Base-by-base conservation (phyloP, 495 filamentous ascomycete species). In the Geoglossum glabrum region DNA sequence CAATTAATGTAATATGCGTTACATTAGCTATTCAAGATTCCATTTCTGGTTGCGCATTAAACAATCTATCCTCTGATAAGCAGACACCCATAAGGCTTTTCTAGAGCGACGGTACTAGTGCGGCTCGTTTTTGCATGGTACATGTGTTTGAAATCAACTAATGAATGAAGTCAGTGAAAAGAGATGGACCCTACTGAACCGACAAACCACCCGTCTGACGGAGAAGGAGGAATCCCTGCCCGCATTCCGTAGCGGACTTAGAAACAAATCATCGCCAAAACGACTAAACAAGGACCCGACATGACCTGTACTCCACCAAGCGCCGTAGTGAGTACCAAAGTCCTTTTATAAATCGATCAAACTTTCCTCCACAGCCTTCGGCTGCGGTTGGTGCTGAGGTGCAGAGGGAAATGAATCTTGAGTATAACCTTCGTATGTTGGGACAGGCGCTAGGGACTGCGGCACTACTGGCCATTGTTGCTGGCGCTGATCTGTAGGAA, bases 311-410 rank as follows among this genome's bases (percentile, higher is more conserved):
- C 11, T 52, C 28, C 49, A 27, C 9, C 21, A 28, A 52, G 28
- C 49, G 10, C 49, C 28, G 9, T 8, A 15, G 7, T 7, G 49
- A 31, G 17, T 11, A 38, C 13, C 26, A 51, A 8, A 46, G 5
- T 19, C 10, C 27, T n/a, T 15, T 56, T 70, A 87, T 57, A 87
- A 72, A 65, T 97, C 90, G 70, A 97, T 97, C 68, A 97, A 71
- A 64, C 85, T 89, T 70, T 97, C 90, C 69, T 97, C 90, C 58
- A 87, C 74, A 17, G 59, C 58, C 40, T 70, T 61, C 60, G 60
- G 68, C 57, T 72, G 73, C 58, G 77, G 75, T 31, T 79, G 74
- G 61, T 84, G 76, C 62, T 79, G 80, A 31, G 80, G 79, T 55
- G 76, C 85, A 0, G 73, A 69, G 46, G 84, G 82, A 65, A 87